These are phyloP conservation scores for Colletotrichum tropicicola DNA, from an alignment of 2,329 filamentous ascomycete species.

Conservation along the genomic window DNA sequence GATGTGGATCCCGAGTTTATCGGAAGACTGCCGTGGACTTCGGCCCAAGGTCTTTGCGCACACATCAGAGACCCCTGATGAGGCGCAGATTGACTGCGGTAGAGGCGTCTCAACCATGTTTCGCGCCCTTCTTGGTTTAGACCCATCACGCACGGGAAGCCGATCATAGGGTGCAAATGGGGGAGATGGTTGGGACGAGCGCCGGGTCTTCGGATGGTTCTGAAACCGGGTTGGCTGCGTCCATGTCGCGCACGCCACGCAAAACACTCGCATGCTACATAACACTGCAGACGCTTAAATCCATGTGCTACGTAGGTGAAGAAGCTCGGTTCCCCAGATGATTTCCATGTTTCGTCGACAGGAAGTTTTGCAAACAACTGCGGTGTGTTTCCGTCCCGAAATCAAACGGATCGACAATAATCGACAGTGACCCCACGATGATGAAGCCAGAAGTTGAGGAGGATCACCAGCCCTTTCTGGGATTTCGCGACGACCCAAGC, in stretches of 20 bases:
- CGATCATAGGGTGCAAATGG: background rate
- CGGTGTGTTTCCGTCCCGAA: background rate
- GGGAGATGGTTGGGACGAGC: background rate
- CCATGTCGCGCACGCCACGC: background rate
- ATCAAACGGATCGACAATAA: background rate
- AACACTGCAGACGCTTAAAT: background rate
- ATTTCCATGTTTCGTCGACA: background rate
- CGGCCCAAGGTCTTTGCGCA: too few species aligned
- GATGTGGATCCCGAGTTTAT: background rate
- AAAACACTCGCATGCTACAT: background rate
- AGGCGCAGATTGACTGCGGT: background rate
- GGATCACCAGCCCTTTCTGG: constrained; percentile 20
- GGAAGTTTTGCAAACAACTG: background rate
- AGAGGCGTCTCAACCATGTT: constrained; percentile 3
- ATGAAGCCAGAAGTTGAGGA: constrained; percentile 12
- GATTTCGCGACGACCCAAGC: constrained; percentile 5
- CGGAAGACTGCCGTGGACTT: too few species aligned
- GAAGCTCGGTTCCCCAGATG: background rate
- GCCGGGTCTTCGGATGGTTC: background rate
- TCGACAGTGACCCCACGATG: background rate
- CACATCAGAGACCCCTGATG: too few species aligned
- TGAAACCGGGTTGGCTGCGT: constrained; percentile 6
- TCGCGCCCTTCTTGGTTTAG: background rate
- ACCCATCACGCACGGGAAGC: background rate
- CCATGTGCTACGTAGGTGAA: background rate